A percentile compares a stretch with the other conserved stretches of the same genome.
Conservation (phyloP, 2,329 filamentous ascomycete genomes). For the Fusarium fracticaudum region DNA sequence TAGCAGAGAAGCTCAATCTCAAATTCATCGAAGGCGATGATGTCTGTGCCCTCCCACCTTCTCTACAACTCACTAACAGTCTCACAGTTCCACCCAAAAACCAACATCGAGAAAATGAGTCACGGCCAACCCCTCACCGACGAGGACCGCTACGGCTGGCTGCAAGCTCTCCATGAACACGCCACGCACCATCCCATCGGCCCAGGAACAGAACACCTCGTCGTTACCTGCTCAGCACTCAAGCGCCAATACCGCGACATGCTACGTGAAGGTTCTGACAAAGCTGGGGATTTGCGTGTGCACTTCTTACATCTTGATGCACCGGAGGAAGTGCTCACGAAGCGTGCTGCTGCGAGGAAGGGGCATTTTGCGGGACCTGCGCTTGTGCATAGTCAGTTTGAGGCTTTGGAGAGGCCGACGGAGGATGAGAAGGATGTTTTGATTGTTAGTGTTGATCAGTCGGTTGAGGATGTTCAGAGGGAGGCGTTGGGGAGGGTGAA, state of each 20-base stretch:
- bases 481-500: slow-evolving; percentile 8
- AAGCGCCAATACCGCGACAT: slow-evolving; percentile 24
- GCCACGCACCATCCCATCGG: slow-evolving; percentile 16
- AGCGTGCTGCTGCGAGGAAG: slow-evolving; percentile 12
- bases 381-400: slow-evolving; percentile 24
- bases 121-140: slow-evolving; percentile 17
- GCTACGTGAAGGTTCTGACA: slow-evolving; percentile 13
- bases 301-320: slow-evolving; percentile 29
- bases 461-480: slow-evolving; percentile 8
- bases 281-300: slow-evolving; percentile 14
- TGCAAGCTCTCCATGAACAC: slow-evolving; percentile 10
- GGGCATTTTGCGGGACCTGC: slow-evolving; percentile 14
- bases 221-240: slow-evolving; percentile 24
- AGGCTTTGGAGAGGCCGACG: neutral
- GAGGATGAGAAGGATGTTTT: slow-evolving; percentile 19
- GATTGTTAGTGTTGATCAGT: slow-evolving; percentile 13
- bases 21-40: slow-evolving; percentile 30
- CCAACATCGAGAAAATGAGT: slow-evolving; percentile 30
- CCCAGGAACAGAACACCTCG: slow-evolving; percentile 20
- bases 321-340: slow-evolving; percentile 8
- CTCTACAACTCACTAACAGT: neutral
- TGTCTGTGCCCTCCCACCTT: neutral
- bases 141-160: slow-evolving; percentile 14
- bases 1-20: slow-evolving; percentile 17
- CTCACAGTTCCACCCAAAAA: slow-evolving; percentile 18